Evolutionary conservation across 139 green algal genomes (phyloP), one percentile per base, ranked within the genome.

Genomic region (Chlamydomonas asymmetrica): DNA sequence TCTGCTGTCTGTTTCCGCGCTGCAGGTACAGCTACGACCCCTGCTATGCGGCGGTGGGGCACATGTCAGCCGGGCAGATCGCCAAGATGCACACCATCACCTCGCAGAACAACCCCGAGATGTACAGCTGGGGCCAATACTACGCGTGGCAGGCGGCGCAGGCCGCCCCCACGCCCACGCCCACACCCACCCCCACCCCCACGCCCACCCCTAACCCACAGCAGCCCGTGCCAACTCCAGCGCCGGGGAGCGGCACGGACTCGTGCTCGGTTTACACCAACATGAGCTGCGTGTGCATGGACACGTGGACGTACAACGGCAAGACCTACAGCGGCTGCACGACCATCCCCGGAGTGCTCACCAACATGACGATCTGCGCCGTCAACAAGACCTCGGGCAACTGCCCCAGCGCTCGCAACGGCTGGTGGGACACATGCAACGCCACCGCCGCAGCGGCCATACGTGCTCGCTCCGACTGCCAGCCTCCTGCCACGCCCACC

Each of bases 381-480:
- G 66, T 63, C 0, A 48, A 73, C 34, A 38, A 43, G 6, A 20
- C 41, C 5, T 27, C 1, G 23, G 66, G 66, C 34, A 39, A 48
- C 32, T 73, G 66, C 48, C 0, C 32, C 22, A 73, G 29, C 5
- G 13, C 18, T 22, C 32, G 48, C 34, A 62, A 61, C 66, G 48
- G 66, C 48, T 73, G 48, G 48, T 73, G 66, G 66, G 66, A 73
- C 66, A 25, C 27, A 2, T 73, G 66, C 48, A 73, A 31, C 3
- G 5, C 29, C 20, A 39, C 39, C 57, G n/a, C n/a, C n/a, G n/a
- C n/a, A n/a, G n/a, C n/a, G n/a, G n/a, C n/a, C n/a, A n/a, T n/a
- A n/a, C n/a, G n/a, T n/a, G n/a, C n/a, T n/a, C n/a, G n/a, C n/a
- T n/a, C n/a, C n/a, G n/a, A n/a, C n/a, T n/a, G n/a, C n/a, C n/a